These are phyloP conservation scores for Neotropicomus parvogracilis DNA, from an alignment of 1,284 basidiomycete species.

Conservation along the genomic window DNA sequence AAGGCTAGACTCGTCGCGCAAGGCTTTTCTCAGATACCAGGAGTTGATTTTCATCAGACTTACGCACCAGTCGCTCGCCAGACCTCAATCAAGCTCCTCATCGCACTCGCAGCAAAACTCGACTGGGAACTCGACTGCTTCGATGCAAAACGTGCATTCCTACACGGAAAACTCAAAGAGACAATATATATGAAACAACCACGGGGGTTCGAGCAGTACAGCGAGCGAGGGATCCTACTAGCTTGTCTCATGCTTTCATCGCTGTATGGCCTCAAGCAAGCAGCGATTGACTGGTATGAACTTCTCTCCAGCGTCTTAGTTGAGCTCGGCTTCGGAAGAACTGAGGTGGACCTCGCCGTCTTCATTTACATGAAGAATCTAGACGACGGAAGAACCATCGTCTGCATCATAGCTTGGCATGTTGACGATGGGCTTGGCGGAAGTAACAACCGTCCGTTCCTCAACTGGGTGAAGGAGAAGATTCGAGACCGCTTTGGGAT, in stretches of 20 bases:
- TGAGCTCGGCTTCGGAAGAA: background rate
- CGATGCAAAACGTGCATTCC: constrained; percentile 6
- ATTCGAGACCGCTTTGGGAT: no score
- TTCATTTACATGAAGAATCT: background rate
- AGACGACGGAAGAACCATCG: no score
- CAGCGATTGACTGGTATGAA: background rate
- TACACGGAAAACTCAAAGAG: constrained; percentile 8
- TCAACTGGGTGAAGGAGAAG: no score
- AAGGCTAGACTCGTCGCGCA: constrained; percentile 41
- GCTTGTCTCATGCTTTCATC: no score
- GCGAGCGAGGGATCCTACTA: no score
- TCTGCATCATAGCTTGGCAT: background rate
- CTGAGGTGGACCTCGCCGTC: background rate
- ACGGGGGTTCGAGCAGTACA: background rate
- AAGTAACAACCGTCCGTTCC: background rate
- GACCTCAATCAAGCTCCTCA: constrained; percentile 24
- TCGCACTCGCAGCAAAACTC: constrained; percentile 15
- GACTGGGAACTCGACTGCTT: constrained; percentile 23
- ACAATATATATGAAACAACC: constrained; percentile 14
- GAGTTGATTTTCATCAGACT: constrained; percentile 35
- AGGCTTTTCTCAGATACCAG: constrained; percentile 38
- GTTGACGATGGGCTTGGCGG: background rate
- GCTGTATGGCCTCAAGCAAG: background rate
- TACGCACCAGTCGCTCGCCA: constrained; percentile 27
- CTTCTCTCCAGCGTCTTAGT: background rate